These are phyloP conservation scores for Elaphomyces granulatus DNA, from an alignment of 495 filamentous ascomycete species.

Conservation along the genomic window DNA sequence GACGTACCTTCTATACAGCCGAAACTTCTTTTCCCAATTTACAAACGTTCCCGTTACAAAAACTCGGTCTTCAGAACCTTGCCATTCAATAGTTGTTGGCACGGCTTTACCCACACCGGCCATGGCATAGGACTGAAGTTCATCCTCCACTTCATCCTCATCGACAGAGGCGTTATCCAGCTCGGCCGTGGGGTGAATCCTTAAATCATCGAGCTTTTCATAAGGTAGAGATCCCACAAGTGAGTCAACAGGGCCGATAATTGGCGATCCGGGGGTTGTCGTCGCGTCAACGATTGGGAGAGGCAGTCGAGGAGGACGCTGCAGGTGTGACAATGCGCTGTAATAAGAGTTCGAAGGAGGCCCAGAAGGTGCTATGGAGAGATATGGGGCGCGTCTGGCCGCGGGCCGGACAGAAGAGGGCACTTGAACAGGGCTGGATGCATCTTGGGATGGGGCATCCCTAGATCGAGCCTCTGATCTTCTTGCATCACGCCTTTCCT, in stretches of 20 bases:
- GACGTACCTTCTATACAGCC: slow-evolving; percentile 62
- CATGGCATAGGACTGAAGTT: slow-evolving; percentile 44
- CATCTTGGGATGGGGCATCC: slow-evolving; percentile 17
- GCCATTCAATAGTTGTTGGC: slow-evolving; percentile 75
- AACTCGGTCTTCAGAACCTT: slow-evolving; percentile 61
- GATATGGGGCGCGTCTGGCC: slow-evolving; percentile 20
- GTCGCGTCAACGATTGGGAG: slow-evolving; percentile 83
- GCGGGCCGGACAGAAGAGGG: slow-evolving; percentile 22
- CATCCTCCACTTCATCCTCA: slow-evolving; percentile 66
- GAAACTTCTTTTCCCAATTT: slow-evolving; percentile 85
- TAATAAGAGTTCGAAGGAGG: slow-evolving; percentile 37
- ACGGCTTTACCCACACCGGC: slow-evolving; percentile 41
- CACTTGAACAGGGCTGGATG: slow-evolving; percentile 38
- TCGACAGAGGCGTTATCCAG: slow-evolving; percentile 48
- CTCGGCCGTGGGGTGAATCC: slow-evolving; percentile 24
- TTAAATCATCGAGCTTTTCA: slow-evolving; percentile 32
- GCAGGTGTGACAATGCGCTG: slow-evolving; percentile 39
- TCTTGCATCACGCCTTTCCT: slow-evolving; percentile 13
- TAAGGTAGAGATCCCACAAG: slow-evolving; percentile 36
- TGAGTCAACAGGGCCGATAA: slow-evolving; percentile 44
- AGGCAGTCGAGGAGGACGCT: slow-evolving; percentile 71
- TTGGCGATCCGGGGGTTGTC: slow-evolving; percentile 74
- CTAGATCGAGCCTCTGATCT: slow-evolving; percentile 15
- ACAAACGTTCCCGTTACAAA: slow-evolving; percentile 97
- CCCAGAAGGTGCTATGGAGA: slow-evolving; percentile 26